phyloP scores from a whole-genome alignment of 805 yeast species.

The Clavispora asparagi region DNA sequence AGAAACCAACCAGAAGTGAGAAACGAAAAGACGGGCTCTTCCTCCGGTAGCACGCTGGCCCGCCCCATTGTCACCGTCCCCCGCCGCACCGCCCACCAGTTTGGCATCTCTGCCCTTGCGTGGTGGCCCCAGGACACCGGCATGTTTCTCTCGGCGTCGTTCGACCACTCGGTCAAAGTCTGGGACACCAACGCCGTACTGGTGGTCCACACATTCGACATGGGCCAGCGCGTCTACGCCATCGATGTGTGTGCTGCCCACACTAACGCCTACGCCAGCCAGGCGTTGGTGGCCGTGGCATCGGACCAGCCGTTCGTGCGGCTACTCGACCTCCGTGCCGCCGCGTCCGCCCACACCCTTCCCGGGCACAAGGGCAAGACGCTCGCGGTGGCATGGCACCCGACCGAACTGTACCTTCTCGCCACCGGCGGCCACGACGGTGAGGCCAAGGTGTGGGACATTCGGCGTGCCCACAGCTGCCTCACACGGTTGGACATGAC shows the following conservation, averaged over 20 bases:
- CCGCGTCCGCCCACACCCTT: conserved; percentile 68
- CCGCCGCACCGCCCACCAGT: conserved; percentile 47
- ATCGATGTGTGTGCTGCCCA: conserved; percentile 46
- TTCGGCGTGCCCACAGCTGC: conserved; percentile 62
- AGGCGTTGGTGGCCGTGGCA: conserved; percentile 63
- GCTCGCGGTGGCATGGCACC: conserved; percentile 70
- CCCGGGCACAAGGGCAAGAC: conserved; percentile 56
- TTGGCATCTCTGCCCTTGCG: conserved; percentile 64
- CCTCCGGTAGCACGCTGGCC: not conserved
- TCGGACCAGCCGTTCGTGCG: conserved; percentile 65
- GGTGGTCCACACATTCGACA: conserved; percentile 61
- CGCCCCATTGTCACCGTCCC: conserved; percentile 30
- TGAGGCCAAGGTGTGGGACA: conserved; percentile 79
- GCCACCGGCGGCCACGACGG: conserved; percentile 85
- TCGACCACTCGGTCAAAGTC: conserved; percentile 67
- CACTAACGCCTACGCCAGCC: conserved; percentile 16
- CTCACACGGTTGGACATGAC: conserved; percentile 58
- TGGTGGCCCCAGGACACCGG: conserved; percentile 95
- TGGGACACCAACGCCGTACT: conserved; percentile 73
- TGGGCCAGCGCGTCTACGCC: conserved; percentile 59
- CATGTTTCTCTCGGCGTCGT: conserved; percentile 76
- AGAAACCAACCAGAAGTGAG: too few species aligned
- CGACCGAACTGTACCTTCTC: conserved; percentile 51
- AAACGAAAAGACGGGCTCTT: too few species aligned
- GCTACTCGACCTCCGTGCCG: conserved; percentile 66